A percentile compares a stretch with the other conserved stretches of the same genome.
These are phyloP conservation scores for Solidago caesia DNA, from an alignment of 129 eudicot genomes.

Conservation along the genomic window DNA sequence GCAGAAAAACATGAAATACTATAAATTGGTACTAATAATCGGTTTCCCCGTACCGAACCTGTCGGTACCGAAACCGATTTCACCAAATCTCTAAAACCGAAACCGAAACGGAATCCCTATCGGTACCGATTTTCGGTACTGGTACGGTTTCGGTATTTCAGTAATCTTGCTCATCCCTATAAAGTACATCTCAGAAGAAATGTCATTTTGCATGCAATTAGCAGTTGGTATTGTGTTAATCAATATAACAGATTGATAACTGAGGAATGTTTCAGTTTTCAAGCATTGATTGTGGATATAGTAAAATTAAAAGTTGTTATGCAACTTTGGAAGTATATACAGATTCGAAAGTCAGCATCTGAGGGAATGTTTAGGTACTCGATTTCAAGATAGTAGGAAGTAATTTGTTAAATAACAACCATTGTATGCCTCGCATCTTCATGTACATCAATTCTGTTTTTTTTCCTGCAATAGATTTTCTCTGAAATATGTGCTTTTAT, in stretches of 20 bases:
- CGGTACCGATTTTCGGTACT: too few relatives aligned
- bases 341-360: not conserved
- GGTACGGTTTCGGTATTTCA: too few relatives aligned
- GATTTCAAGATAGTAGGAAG: not conserved
- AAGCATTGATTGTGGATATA: not conserved
- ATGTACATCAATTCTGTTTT: not conserved
- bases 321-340: not conserved
- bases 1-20: too few relatives aligned
- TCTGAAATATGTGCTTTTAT: not conserved
- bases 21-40: too few relatives aligned
- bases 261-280: not conserved
- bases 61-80: too few relatives aligned
- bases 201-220: not conserved
- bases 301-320: not conserved
- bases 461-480: not conserved
- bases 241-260: not conserved
- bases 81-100: too few relatives aligned
- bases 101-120: too few relatives aligned
- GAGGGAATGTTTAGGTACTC: not conserved
- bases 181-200: not conserved
- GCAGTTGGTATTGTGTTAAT: not conserved
- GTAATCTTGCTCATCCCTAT: too few relatives aligned
- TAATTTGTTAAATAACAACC: not conserved
- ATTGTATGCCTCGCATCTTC: conserved; percentile 1
- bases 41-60: too few relatives aligned